These are phyloP conservation scores for Sporothrix globosa DNA, from an alignment of 2,329 filamentous ascomycete species.

Conservation along the genomic window DNA sequence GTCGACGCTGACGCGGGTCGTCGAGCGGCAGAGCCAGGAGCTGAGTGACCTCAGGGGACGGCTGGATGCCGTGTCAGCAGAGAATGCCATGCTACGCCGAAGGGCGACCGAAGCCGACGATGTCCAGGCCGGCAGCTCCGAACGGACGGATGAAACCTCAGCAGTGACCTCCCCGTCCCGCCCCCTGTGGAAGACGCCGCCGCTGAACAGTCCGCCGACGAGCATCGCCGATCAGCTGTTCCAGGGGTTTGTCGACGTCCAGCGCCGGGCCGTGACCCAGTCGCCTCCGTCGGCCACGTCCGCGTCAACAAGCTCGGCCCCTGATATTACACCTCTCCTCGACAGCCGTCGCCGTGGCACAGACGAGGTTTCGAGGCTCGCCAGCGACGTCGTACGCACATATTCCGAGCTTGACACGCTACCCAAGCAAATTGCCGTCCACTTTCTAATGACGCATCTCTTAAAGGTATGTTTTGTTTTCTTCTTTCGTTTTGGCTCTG, in stretches of 20 bases:
- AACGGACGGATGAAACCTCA: too few species aligned
- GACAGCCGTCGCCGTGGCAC: neutral
- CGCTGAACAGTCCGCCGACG: constrained; percentile 8
- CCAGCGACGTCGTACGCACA: constrained; percentile 15
- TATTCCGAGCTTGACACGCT: constrained; percentile 19
- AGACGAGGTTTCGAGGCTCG: constrained; percentile 10
- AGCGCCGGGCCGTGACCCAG: neutral
- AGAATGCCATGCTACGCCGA: neutral
- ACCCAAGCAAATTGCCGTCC: constrained; percentile 20
- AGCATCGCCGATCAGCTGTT: constrained; percentile 19
- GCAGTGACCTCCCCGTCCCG: neutral
- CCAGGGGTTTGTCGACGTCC: constrained; percentile 13
- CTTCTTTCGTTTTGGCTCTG: neutral
- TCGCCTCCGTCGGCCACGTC: neutral
- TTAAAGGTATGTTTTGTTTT: neutral
- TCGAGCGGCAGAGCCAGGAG: constrained; percentile 24
- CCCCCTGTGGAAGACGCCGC: neutral
- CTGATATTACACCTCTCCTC: constrained; percentile 2
- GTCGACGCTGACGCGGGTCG: constrained; percentile 18
- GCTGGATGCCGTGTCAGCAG: neutral
- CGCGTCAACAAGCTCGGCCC: neutral
- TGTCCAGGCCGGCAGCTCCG: too few species aligned
- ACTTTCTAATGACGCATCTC: constrained; percentile 13
- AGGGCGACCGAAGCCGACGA: neutral
- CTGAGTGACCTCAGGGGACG: neutral